A percentile compares a stretch with the other conserved stretches of the same genome.
Evolutionary conservation across 345 rosid genomes (phyloP).

Genomic region (Eucalyptus virginea): DNA sequence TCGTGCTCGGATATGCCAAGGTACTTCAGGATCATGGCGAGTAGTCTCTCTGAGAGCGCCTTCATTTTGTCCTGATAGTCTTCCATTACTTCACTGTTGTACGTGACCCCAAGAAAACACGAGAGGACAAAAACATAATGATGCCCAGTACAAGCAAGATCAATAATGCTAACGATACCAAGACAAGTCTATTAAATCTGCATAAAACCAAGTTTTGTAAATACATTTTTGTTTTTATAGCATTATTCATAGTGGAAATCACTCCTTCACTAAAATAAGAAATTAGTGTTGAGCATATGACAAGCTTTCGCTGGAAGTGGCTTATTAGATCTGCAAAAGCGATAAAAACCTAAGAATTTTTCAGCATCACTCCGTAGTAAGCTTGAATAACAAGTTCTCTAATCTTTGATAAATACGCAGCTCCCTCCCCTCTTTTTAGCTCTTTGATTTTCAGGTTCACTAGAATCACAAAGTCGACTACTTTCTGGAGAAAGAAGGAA

Average conservation of each 20-base stretch:
- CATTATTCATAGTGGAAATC: not conserved
- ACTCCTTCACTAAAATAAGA: not conserved
- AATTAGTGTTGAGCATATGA: not conserved
- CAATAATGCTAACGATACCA: not conserved
- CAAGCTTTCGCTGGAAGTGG: not conserved
- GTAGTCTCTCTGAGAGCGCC: conserved; percentile 37
- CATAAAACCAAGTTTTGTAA: not conserved
- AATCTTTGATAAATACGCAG: not conserved
- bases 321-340: not conserved
- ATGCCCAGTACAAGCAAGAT: not conserved
- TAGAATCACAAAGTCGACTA: not conserved
- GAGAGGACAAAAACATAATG: not conserved
- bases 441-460: not conserved
- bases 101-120: not conserved
- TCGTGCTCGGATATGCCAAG: conserved; percentile 19
- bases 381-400: not conserved
- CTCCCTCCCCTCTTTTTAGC: not conserved
- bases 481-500: not conserved
- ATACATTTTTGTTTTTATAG: not conserved
- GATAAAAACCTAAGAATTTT: not conserved
- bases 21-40: conserved; percentile 28
- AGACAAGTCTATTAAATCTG: not conserved
- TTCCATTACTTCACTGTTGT: conserved; percentile 41
- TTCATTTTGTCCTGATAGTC: conserved; percentile 60
- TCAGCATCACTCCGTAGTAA: not conserved